These are phyloP conservation scores for Phytophthora tubulina DNA, from an alignment of 352 stramenopile genomes.

Conservation along the genomic window DNA sequence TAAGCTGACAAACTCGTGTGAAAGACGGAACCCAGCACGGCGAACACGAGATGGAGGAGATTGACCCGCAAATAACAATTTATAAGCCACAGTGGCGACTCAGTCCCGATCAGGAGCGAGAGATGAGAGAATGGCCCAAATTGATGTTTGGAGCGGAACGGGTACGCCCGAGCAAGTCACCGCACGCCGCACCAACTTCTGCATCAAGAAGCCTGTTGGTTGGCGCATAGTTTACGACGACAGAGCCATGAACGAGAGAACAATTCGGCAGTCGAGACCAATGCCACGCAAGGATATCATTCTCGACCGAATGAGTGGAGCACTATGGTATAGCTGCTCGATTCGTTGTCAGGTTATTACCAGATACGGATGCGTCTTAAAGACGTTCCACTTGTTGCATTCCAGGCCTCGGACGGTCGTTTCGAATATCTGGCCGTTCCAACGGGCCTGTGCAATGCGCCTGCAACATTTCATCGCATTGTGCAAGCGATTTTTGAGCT, in stretches of 20 bases:
- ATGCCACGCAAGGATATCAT: slow-evolving; percentile 19
- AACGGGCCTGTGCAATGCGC: background rate
- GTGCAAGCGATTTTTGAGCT: too few species aligned
- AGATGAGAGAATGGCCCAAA: too few species aligned
- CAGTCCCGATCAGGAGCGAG: too few species aligned
- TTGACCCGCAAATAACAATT: too few species aligned
- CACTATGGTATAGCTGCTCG: slow-evolving; percentile 15
- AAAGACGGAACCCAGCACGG: background rate
- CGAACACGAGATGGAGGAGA: too few species aligned
- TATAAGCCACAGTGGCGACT: too few species aligned
- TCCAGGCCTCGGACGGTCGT: slow-evolving; percentile 2
- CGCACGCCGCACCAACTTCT: too few species aligned
- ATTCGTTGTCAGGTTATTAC: slow-evolving; percentile 14
- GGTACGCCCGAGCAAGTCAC: too few species aligned
- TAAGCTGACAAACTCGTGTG: background rate
- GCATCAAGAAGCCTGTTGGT: too few species aligned
- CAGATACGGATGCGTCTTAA: slow-evolving; percentile 8
- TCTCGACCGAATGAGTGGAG: slow-evolving; percentile 11
- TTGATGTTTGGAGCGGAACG: too few species aligned
- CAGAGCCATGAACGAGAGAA: slow-evolving; percentile 11
- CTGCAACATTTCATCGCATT: too few species aligned
- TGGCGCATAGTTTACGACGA: too few species aligned
- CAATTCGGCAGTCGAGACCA: slow-evolving; percentile 15
- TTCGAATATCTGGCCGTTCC: slow-evolving; percentile 5
- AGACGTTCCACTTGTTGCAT: slow-evolving; percentile 7